Percentiles rank a stretch among this genome's conserved stretches.
These are phyloP conservation scores for Pichia sp. DNA, from an alignment of 1,139 yeast genomes.

Conservation along the genomic window DNA sequence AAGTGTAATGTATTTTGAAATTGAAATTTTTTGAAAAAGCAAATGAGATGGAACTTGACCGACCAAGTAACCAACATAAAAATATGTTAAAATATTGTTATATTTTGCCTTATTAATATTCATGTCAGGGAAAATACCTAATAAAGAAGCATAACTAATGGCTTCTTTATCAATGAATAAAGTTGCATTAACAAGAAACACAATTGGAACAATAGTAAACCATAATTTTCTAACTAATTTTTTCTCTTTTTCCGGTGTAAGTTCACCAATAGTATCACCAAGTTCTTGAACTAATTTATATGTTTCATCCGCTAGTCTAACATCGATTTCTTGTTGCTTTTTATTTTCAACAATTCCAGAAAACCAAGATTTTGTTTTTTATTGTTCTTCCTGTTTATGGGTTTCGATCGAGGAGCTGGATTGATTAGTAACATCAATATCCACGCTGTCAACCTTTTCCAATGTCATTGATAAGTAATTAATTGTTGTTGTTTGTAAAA, in stretches of 20 bases:
- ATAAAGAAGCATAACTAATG: slow-evolving; percentile 38
- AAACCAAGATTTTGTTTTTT: too few species aligned
- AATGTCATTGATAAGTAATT: too few species aligned
- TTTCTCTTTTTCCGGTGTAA: slow-evolving; percentile 28
- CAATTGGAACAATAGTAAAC: slow-evolving; percentile 23
- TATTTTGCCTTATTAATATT: slow-evolving; percentile 32
- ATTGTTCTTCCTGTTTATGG: too few species aligned
- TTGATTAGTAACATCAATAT: too few species aligned
- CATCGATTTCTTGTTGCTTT: slow-evolving; percentile 2
- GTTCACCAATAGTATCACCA: slow-evolving; percentile 27
- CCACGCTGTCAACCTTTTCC: too few species aligned
- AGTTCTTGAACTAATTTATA: slow-evolving; percentile 29
- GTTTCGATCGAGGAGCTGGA: too few species aligned
- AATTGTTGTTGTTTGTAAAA: too few species aligned
- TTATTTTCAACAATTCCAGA: too few species aligned
- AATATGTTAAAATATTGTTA: slow-evolving; percentile 36
- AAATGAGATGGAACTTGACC: slow-evolving; percentile 30
- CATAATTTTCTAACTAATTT: slow-evolving; percentile 26
- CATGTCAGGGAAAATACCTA: slow-evolving; percentile 41
- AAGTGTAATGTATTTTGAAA: slow-evolving; percentile 28
- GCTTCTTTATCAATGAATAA: slow-evolving; percentile 41
- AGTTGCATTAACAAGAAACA: slow-evolving; percentile 30
- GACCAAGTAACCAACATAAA: slow-evolving; percentile 39
- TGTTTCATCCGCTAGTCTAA: slow-evolving; percentile 31
- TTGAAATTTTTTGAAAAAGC: slow-evolving; percentile 31